These are phyloP conservation scores for Whalleya microplaca DNA, from an alignment of 2,329 filamentous ascomycete species.

Conservation along the genomic window DNA sequence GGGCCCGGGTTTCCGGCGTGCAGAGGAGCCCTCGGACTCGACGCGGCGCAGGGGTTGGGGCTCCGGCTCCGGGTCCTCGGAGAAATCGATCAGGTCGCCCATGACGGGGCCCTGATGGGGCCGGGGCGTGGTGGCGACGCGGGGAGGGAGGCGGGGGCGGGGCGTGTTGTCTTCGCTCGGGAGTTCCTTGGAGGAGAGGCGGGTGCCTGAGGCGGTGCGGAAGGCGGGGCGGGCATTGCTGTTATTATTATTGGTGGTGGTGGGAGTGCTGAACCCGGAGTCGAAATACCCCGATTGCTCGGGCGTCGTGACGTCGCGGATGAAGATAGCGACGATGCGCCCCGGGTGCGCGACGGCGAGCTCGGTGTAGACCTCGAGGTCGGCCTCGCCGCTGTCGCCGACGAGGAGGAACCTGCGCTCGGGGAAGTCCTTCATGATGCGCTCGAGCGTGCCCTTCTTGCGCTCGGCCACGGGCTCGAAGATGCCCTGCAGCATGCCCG, in stretches of 20 bases:
- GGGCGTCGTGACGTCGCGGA: slow-evolving; percentile 89
- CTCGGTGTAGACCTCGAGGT: slow-evolving; percentile 96
- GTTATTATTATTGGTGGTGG: too few species aligned
- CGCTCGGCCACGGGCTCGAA: slow-evolving; percentile 96
- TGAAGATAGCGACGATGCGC: slow-evolving; percentile 84
- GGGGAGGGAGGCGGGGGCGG: slow-evolving; percentile 41
- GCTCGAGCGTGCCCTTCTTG: slow-evolving; percentile 86
- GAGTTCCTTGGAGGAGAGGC: slow-evolving; percentile 17
- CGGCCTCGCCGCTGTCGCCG: slow-evolving; percentile 94
- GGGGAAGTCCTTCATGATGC: slow-evolving; percentile 87
- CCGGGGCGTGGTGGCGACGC: slow-evolving; percentile 30
- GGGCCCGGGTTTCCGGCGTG: slow-evolving; percentile 32
- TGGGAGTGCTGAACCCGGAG: slow-evolving; percentile 49
- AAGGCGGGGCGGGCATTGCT: slow-evolving; percentile 28
- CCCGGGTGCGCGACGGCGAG: slow-evolving; percentile 84
- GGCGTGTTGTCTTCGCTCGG: slow-evolving; percentile 22
- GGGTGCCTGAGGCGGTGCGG: slow-evolving; percentile 20
- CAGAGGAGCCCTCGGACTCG: slow-evolving; percentile 38
- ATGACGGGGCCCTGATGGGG: slow-evolving; percentile 47
- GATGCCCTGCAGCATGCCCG: slow-evolving; percentile 95
- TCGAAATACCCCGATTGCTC: slow-evolving; percentile 79
- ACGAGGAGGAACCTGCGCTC: slow-evolving; percentile 87
- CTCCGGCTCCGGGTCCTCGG: slow-evolving; percentile 55
- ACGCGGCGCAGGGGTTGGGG: slow-evolving; percentile 44
- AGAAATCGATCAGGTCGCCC: slow-evolving; percentile 65